Evolutionary conservation across 2,329 filamentous ascomycete genomes (phyloP).

Genomic region (Chrysoporthe cubensis): DNA sequence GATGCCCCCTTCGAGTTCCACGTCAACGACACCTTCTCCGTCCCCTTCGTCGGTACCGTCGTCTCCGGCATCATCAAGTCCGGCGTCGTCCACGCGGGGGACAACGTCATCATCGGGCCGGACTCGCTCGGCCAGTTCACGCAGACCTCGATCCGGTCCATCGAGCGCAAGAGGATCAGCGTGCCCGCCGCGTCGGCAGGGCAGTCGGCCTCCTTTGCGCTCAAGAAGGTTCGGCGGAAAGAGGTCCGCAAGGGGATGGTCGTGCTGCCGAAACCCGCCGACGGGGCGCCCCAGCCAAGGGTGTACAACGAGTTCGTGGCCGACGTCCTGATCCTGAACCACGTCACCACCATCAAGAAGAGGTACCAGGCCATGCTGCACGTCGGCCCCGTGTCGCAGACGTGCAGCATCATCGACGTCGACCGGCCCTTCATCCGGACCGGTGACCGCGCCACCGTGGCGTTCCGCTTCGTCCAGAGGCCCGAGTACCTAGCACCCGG

Average conservation of each 20-base stretch:
- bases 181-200: constrained; percentile 89
- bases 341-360: constrained; percentile 95
- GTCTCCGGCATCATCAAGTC: constrained; percentile 92
- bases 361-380: constrained; percentile 99
- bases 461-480: constrained; percentile 91
- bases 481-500: constrained; percentile 91
- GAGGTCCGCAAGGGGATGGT: constrained; percentile 99
- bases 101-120: constrained; percentile 85
- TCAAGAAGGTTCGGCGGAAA: constrained; percentile 85
- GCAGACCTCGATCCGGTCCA: constrained; percentile 84
- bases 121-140: constrained; percentile 90
- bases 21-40: constrained; percentile 96
- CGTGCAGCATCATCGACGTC: constrained; percentile 95
- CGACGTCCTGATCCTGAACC: constrained; percentile 90
- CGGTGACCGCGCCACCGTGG: constrained; percentile 90
- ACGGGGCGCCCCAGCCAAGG: constrained; percentile 70
- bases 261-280: constrained; percentile 76
- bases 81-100: constrained; percentile 87
- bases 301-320: constrained; percentile 79
- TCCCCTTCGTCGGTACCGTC: constrained; percentile 95
- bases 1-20: constrained; percentile 92
- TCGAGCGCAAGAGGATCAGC: constrained; percentile 89
- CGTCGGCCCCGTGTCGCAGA: constrained; percentile 92
- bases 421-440: constrained; percentile 95
- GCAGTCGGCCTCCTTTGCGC: constrained; percentile 88